Evolutionary conservation across 345 rosid species (phyloP), one percentile per base, ranked within the genome.

Genomic region (Aurinia saxatilis): DNA sequence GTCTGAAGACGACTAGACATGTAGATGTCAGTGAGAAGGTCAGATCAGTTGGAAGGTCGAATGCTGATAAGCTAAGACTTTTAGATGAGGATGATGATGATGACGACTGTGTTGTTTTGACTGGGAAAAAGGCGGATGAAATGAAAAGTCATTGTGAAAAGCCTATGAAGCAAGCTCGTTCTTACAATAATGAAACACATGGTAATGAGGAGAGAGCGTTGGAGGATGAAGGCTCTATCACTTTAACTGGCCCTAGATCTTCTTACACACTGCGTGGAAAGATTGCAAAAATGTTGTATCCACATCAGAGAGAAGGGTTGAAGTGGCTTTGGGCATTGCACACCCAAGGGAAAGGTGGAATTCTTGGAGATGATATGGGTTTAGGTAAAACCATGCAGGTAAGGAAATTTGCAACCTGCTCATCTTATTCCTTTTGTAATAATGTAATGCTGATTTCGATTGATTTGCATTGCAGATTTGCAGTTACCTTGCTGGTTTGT

Each of bases 371-470:
- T 58, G 99, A 93, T 64, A 90, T 93, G 99, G 99, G 99, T 34
- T 77, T 93, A 67, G 99, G 99, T 50, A 93, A 93, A 79, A 93
- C 99, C n/a, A 93, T 93, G 99, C 99, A 93, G 91, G 99, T 87
- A 73, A 73, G 53, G 41, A 46, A 50, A 23, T 57, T 51, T 10
- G 19, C 46, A 17, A 33, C 33, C 10, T 30, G 7, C 52, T 6
- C 29, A 12, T 58, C 30, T 18, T 48, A 47, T 18, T n/a, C 23
- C 63, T 2, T 52, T 23, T 8, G 6, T 17, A 50, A 9, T 33
- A 2, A 2, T 42, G 18, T 14, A 6, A 15, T 34, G 21, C 46
- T 16, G 38, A 36, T 50, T 47, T 60, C 25, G 52, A 16, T 46
- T 67, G 60, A 67, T 39, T 59, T 52, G 40, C 12, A 19, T 56